A percentile compares a stretch with the other conserved stretches of the same genome.
phyloP scores from a whole-genome alignment of 1,284 basidiomycete genomes.

The Amylostereum chailletii region DNA sequence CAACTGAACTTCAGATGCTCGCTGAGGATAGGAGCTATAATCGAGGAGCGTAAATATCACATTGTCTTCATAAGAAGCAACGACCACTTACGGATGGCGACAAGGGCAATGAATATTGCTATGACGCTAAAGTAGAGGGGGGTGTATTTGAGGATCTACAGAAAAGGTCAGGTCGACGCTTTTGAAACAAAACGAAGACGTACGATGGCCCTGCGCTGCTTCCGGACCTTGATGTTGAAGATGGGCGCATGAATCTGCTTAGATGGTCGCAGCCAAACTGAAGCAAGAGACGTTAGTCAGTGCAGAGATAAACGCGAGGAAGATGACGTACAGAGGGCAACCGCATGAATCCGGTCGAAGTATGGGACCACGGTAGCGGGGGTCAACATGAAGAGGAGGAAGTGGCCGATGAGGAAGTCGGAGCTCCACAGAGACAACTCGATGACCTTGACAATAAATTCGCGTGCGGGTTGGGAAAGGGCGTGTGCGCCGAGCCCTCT shows the following conservation, averaged over 20 bases:
- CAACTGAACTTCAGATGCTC: no score
- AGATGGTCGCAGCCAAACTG: conserved; percentile 80
- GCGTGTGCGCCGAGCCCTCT: conserved; percentile 82
- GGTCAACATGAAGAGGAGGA: conserved; percentile 70
- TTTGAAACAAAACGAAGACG: conserved; percentile 19
- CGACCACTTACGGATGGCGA: conserved; percentile 60
- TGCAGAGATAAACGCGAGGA: conserved; percentile 11
- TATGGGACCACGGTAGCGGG: conserved; percentile 68
- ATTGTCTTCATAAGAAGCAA: no score
- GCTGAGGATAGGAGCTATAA: no score
- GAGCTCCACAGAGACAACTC: conserved; percentile 77
- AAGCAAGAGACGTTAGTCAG: conserved; percentile 12
- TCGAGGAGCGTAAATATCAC: no score
- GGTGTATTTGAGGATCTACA: conserved; percentile 69
- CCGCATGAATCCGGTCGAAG: conserved; percentile 69
- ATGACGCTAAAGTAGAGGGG: conserved; percentile 69
- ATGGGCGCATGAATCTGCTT: conserved; percentile 92
- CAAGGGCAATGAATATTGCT: conserved; percentile 69
- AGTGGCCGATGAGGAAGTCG: conserved; percentile 59
- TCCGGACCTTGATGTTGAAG: conserved; percentile 83
- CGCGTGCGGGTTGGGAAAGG: conserved; percentile 84
- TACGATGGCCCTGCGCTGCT: conserved; percentile 82
- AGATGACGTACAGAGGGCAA: conserved; percentile 54
- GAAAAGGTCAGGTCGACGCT: conserved; percentile 6
- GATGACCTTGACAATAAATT: conserved; percentile 83